phyloP scores from a whole-genome alignment of 176 grass and related monocot species.

The Thalia dealbata region DNA sequence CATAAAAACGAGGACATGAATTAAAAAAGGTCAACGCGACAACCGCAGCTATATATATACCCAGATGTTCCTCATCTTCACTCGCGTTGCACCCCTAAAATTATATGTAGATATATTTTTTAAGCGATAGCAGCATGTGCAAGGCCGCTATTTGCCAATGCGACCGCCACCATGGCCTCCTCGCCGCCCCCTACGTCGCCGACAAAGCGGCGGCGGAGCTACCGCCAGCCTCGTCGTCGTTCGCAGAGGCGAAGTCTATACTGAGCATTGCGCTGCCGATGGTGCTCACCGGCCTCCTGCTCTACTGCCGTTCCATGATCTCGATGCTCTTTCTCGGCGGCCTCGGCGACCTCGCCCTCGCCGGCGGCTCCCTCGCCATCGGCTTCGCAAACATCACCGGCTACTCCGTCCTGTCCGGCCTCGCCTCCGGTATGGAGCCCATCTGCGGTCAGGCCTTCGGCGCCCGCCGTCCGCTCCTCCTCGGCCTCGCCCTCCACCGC shows the following conservation, averaged over 20 bases:
- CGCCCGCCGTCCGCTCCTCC: constrained; percentile 38
- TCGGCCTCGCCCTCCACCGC: constrained; percentile 45
- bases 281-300: constrained; percentile 65
- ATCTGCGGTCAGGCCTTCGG: constrained; percentile 89
- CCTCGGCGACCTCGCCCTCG: constrained; percentile 65
- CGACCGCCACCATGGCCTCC: constrained; percentile 6
- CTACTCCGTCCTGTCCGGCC: constrained; percentile 70
- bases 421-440: constrained; percentile 84
- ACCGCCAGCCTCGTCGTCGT: background rate
- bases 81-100: no score
- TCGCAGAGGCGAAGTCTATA: constrained; percentile 23
- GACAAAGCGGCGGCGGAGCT: background rate
- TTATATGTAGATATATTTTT: no score
- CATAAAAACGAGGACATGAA: no score
- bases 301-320: constrained; percentile 77
- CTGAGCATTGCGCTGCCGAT: constrained; percentile 56
- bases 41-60: no score
- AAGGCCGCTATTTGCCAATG: background rate
- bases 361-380: constrained; percentile 80
- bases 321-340: constrained; percentile 87
- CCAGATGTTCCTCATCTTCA: no score
- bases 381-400: constrained; percentile 24
- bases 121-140: background rate
- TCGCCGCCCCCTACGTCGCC: background rate
- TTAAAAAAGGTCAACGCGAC: no score